These are phyloP conservation scores for Diospyros kaki DNA, from an alignment of 148 eudicot species.

Conservation along the genomic window DNA sequence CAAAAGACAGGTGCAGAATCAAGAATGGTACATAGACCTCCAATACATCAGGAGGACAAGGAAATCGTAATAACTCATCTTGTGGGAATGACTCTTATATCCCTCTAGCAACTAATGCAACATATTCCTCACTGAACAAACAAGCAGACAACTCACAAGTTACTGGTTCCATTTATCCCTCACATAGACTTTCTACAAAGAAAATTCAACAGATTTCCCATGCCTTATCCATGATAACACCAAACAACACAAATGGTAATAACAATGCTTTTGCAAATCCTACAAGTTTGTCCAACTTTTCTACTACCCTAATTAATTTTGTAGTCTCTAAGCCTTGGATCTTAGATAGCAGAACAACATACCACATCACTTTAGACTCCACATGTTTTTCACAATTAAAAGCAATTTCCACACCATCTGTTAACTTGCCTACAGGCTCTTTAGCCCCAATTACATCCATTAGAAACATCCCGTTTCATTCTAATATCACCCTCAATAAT, in stretches of 20 bases:
- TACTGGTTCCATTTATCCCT: background rate
- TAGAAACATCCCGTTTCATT: background rate
- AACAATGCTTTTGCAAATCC: conserved; percentile 10
- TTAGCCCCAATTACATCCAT: too few relatives aligned
- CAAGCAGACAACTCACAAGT: background rate
- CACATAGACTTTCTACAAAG: background rate
- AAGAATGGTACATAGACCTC: conserved; percentile 7
- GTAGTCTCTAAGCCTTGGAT: conserved; percentile 14
- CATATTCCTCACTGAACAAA: background rate
- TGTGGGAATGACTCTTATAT: background rate
- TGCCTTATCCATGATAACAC: conserved; percentile 5
- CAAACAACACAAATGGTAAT: background rate
- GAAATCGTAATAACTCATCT: background rate
- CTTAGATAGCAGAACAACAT: conserved; percentile 15
- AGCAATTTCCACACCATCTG: background rate
- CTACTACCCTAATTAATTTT: background rate
- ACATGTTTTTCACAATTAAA: conserved; percentile 5
- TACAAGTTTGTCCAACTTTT: background rate
- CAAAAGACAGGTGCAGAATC: background rate
- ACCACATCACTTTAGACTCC: conserved; percentile 14
- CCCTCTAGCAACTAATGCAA: conserved; percentile 4
- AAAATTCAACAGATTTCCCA: conserved; percentile 3
- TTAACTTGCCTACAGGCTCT: background rate
- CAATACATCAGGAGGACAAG: background rate
- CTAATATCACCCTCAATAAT: background rate